phyloP scores from a whole-genome alignment of 2,329 filamentous ascomycete species.

The Pezicula carpinea region DNA sequence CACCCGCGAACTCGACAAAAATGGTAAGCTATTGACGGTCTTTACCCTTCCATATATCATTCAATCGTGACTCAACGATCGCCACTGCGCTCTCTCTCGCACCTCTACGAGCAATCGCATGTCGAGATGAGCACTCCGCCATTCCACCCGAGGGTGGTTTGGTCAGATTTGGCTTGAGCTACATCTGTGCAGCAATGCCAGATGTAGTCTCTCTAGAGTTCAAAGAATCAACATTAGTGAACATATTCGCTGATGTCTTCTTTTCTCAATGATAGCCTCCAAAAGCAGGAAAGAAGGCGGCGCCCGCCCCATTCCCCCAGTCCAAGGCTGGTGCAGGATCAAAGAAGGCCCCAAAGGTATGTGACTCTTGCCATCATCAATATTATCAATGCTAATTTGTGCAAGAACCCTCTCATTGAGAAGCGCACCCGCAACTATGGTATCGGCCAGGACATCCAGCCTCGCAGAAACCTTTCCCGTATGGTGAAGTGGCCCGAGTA shows the following conservation, averaged over 20 bases:
- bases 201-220: conserved; percentile 78
- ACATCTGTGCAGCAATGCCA: conserved; percentile 33
- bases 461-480: conserved; percentile 87
- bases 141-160: conserved; percentile 25
- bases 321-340: conserved; percentile 73
- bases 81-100: conserved; percentile 27
- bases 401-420: conserved; percentile 97
- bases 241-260: conserved; percentile 89
- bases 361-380: conserved; percentile 34
- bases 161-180: conserved; percentile 65
- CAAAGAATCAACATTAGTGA: conserved; percentile 74
- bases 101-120: conserved; percentile 34
- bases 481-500: conserved; percentile 99
- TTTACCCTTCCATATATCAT: conserved; percentile 6
- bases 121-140: conserved; percentile 30
- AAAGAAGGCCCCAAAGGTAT: conserved; percentile 97
- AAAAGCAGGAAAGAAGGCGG: conserved; percentile 96
- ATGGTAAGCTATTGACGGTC: conserved; percentile 54
- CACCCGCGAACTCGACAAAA: conserved; percentile 45
- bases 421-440: conserved; percentile 96
- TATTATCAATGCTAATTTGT: conserved; percentile 15
- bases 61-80: conserved; percentile 25
- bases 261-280: conserved; percentile 99
- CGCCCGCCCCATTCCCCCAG: conserved; percentile 93
- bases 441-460: conserved; percentile 98